Conservation (phyloP, 2,329 filamentous ascomycete species). For the Exophiala oligosperma region DNA sequence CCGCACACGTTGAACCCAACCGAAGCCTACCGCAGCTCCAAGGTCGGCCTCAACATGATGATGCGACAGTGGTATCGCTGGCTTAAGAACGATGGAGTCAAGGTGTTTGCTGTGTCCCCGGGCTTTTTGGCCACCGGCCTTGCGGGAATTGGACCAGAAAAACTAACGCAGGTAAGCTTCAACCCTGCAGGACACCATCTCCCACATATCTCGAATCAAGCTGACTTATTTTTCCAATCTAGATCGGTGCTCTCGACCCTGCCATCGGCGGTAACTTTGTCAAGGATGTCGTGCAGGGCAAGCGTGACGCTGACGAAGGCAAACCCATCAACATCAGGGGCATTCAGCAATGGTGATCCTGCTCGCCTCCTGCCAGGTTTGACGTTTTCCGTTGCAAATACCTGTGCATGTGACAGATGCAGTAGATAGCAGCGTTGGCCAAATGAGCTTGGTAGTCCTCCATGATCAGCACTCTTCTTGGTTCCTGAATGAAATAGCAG, state of each 20-base stretch:
- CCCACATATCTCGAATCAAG: too few relatives aligned
- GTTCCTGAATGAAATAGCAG: too few relatives aligned
- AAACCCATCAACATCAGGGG: too few relatives aligned
- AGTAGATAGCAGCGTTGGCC: too few relatives aligned
- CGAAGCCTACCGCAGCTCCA: neutral
- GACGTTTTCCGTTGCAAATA: too few relatives aligned
- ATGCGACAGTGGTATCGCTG: slow-evolving; percentile 46
- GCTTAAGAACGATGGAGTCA: slow-evolving; percentile 51
- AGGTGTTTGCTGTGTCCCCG: slow-evolving; percentile 49
- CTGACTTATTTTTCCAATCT: neutral
- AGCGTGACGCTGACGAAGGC: slow-evolving; percentile 34
- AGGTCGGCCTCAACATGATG: slow-evolving; percentile 46
- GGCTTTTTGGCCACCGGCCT: slow-evolving; percentile 52
- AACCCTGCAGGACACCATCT: neutral
- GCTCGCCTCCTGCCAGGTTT: too few relatives aligned
- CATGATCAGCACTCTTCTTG: too few relatives aligned
- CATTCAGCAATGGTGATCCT: too few relatives aligned
- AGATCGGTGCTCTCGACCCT: slow-evolving; percentile 33
- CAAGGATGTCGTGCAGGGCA: slow-evolving; percentile 31
- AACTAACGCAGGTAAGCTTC: slow-evolving; percentile 3
- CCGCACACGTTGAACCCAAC: slow-evolving; percentile 25
- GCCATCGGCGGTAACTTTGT: slow-evolving; percentile 34
- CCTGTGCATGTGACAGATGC: too few relatives aligned
- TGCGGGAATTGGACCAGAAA: slow-evolving; percentile 34
- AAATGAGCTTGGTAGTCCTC: too few relatives aligned